phyloP scores from a whole-genome alignment of 2,329 filamentous ascomycete species.

The Talaromyces albobiverticillius region DNA sequence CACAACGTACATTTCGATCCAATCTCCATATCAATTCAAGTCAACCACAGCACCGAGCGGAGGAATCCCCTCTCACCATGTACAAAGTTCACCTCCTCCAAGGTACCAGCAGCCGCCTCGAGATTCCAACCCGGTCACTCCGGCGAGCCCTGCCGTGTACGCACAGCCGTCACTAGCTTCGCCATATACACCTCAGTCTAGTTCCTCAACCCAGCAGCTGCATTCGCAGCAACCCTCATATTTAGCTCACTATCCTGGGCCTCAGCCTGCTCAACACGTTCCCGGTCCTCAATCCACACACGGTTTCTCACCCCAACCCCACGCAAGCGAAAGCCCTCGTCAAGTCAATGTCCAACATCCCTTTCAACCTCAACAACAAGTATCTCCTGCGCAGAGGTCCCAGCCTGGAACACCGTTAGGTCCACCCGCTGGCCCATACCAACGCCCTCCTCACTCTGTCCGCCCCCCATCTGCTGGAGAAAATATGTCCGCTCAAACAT shows the following conservation, averaged over 20 bases:
- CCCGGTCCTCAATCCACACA: slow-evolving; percentile 32
- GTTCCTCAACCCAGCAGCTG: slow-evolving; percentile 26
- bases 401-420: slow-evolving; percentile 50
- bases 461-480: slow-evolving; percentile 38
- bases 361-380: slow-evolving; percentile 33
- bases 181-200: slow-evolving; percentile 39
- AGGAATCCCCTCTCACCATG: slow-evolving; percentile 27
- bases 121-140: slow-evolving; percentile 30
- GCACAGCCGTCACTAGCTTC: slow-evolving; percentile 31
- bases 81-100: slow-evolving; percentile 31
- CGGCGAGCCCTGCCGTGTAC: slow-evolving; percentile 24
- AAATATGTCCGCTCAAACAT: slow-evolving; percentile 28
- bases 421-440: slow-evolving; percentile 36
- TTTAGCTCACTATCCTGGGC: slow-evolving; percentile 35
- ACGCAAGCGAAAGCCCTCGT: slow-evolving; percentile 34
- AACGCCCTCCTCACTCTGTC: slow-evolving; percentile 33
- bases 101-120: slow-evolving; percentile 31
- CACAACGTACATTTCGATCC: slow-evolving; percentile 36
- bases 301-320: slow-evolving; percentile 32
- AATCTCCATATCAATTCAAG: slow-evolving; percentile 41
- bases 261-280: slow-evolving; percentile 39
- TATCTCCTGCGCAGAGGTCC: slow-evolving; percentile 39
- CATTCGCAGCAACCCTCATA: slow-evolving; percentile 38
- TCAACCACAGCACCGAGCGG: slow-evolving; percentile 31
- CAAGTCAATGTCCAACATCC: slow-evolving; percentile 28